phyloP scores from a whole-genome alignment of 1,284 basidiomycete species.

The Fomitopsis pinicola region DNA sequence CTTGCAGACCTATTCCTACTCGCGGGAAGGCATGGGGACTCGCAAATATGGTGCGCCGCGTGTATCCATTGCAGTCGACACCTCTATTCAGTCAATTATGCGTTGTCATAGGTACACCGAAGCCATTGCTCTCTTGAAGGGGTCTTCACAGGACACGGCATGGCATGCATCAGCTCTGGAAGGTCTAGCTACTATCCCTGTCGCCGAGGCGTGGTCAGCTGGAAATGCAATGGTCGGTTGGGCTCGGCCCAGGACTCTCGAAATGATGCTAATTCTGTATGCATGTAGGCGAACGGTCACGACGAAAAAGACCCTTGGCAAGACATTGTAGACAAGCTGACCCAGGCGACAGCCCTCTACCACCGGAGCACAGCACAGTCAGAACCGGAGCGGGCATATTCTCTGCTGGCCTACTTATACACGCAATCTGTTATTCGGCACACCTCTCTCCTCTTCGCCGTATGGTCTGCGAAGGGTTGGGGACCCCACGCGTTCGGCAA shows the following conservation, averaged over 20 bases:
- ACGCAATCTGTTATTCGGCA: constrained; percentile 65
- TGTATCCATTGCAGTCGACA: neutral
- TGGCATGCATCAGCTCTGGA: constrained; percentile 90
- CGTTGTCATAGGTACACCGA: constrained; percentile 72
- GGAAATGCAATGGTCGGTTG: constrained; percentile 65
- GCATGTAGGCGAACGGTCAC: constrained; percentile 12
- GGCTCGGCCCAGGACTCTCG: constrained; percentile 10
- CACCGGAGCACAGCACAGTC: constrained; percentile 45
- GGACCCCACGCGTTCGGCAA: constrained; percentile 74
- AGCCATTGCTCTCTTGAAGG: constrained; percentile 69
- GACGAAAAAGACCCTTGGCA: constrained; percentile 61
- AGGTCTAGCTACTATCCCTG: constrained; percentile 70
- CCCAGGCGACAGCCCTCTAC: constrained; percentile 62
- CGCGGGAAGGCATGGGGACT: constrained; percentile 77
- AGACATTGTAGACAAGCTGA: constrained; percentile 64
- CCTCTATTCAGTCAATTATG: neutral
- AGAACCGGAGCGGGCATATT: constrained; percentile 54
- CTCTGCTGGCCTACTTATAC: constrained; percentile 65
- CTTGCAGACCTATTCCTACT: constrained; percentile 87
- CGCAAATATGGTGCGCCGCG: constrained; percentile 63
- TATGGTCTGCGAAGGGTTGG: constrained; percentile 88
- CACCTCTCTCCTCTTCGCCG: constrained; percentile 62
- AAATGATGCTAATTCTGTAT: constrained; percentile 32
- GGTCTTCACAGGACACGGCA: constrained; percentile 59
- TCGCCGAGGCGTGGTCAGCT: constrained; percentile 82